phyloP scores from a whole-genome alignment of 768 basidiomycete species.

The Clitopilus passeckerianus region DNA sequence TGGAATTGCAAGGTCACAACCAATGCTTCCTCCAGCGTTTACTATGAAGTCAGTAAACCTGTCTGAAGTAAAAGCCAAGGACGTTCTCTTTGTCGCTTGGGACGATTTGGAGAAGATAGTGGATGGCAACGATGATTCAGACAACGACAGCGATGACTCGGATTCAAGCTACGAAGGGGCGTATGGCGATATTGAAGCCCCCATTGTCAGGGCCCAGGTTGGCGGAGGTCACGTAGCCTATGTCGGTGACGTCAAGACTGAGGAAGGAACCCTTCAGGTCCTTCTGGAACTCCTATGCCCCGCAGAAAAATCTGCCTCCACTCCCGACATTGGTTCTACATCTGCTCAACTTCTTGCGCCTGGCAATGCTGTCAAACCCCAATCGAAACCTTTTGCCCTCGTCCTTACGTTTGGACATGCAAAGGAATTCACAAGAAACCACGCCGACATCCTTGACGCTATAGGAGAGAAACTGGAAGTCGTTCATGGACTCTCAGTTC shows the following conservation, averaged over 20 bases:
- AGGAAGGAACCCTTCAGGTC: slow-evolving; percentile 20
- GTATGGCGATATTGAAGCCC: slow-evolving; percentile 13
- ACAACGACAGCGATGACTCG: not conserved
- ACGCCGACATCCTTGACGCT: slow-evolving; percentile 10
- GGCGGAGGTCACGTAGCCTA: slow-evolving; percentile 33
- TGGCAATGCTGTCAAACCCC: not conserved
- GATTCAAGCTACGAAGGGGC: not conserved
- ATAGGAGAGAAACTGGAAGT: slow-evolving; percentile 14
- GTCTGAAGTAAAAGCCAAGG: slow-evolving; percentile 20
- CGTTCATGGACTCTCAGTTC: slow-evolving; percentile 16
- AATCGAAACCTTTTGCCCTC: slow-evolving; percentile 12
- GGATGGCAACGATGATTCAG: not conserved
- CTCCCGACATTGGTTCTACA: not conserved
- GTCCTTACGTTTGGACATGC: slow-evolving; percentile 12
- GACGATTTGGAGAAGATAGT: slow-evolving; percentile 6
- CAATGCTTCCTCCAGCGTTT: slow-evolving; percentile 21
- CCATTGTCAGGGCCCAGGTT: slow-evolving; percentile 21
- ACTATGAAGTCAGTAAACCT: slow-evolving; percentile 39
- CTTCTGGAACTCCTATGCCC: slow-evolving; percentile 28
- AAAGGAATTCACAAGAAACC: slow-evolving; percentile 9
- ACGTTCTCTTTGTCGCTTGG: slow-evolving; percentile 23
- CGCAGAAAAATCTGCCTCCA: not conserved
- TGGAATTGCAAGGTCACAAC: slow-evolving; percentile 21
- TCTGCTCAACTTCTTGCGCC: not conserved
- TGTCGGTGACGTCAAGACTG: slow-evolving; percentile 27